Conservation (phyloP, 805 yeast species). For the Candida glaebosa region DNA sequence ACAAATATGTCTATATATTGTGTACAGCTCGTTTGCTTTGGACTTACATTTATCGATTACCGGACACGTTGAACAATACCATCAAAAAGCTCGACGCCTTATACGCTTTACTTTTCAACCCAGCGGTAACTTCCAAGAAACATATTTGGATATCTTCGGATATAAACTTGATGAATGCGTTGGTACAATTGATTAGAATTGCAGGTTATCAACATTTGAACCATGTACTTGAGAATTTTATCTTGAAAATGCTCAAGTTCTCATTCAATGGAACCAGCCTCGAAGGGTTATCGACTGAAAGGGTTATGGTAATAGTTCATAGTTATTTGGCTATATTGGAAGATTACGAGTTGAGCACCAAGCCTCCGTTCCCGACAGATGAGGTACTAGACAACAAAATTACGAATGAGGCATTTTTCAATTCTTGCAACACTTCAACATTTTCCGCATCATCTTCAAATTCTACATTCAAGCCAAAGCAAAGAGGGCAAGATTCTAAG, state of each 20-base stretch:
- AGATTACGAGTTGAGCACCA: slow-evolving; percentile 51
- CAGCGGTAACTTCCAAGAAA: slow-evolving; percentile 42
- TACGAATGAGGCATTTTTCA: neutral
- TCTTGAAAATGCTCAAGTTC: slow-evolving; percentile 63
- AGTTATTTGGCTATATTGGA: slow-evolving; percentile 70
- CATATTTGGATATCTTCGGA: slow-evolving; percentile 78
- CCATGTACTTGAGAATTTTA: slow-evolving; percentile 72
- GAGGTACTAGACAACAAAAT: slow-evolving; percentile 4
- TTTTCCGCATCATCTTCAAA: neutral
- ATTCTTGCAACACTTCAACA: neutral
- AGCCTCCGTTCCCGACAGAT: slow-evolving; percentile 69
- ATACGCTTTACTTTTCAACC: slow-evolving; percentile 49
- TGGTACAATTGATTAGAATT: slow-evolving; percentile 71
- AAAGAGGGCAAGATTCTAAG: neutral
- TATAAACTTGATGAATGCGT: slow-evolving; percentile 54
- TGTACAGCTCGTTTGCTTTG: slow-evolving; percentile 76
- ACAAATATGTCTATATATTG: slow-evolving; percentile 54
- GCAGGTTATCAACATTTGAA: slow-evolving; percentile 78
- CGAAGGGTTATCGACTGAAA: slow-evolving; percentile 69
- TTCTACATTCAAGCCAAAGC: neutral
- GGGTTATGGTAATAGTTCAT: slow-evolving; percentile 62
- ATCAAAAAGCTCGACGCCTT: slow-evolving; percentile 71
- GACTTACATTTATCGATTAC: slow-evolving; percentile 83
- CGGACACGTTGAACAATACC: slow-evolving; percentile 86
- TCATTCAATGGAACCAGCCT: slow-evolving; percentile 55